Evolutionary conservation across 176 grass and related monocot species (phyloP).

Genomic region (Avena eriantha): DNA sequence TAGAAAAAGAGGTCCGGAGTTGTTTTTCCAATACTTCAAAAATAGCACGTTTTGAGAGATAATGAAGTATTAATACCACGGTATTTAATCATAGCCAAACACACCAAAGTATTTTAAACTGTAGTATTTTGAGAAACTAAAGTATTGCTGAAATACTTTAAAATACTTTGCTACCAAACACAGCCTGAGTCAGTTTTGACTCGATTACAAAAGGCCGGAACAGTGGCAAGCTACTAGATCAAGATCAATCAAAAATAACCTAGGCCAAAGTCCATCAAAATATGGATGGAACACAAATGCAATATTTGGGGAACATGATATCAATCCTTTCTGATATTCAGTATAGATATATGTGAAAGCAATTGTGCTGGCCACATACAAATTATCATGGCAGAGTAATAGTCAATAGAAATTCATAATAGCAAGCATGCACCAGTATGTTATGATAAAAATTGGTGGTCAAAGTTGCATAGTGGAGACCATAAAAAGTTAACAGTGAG

Average conservation of each 20-base stretch:
- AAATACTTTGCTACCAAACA: no score
- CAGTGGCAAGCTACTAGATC: conserved; percentile 5
- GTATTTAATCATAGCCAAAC: no score
- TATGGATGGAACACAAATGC: background rate
- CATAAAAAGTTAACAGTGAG: background rate
- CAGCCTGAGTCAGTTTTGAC: background rate
- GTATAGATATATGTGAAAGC: background rate
- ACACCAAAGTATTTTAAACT: no score
- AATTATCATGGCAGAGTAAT: background rate
- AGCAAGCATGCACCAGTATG: background rate
- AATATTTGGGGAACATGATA: background rate
- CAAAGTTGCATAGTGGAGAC: background rate
- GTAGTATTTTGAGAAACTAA: no score
- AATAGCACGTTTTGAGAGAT: no score
- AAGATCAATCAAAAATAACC: background rate
- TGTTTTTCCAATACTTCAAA: no score
- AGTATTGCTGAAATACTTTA: no score
- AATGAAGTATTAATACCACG: no score
- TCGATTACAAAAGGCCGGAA: background rate
- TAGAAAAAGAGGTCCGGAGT: no score
- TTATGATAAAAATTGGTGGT: background rate
- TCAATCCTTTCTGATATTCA: conserved; percentile 6
- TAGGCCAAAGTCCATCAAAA: background rate
- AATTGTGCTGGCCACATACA: background rate
- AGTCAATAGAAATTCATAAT: background rate